Evolutionary conservation across 495 filamentous ascomycete genomes (phyloP).

Genomic region (Rostrohypoxylon terebratum): DNA sequence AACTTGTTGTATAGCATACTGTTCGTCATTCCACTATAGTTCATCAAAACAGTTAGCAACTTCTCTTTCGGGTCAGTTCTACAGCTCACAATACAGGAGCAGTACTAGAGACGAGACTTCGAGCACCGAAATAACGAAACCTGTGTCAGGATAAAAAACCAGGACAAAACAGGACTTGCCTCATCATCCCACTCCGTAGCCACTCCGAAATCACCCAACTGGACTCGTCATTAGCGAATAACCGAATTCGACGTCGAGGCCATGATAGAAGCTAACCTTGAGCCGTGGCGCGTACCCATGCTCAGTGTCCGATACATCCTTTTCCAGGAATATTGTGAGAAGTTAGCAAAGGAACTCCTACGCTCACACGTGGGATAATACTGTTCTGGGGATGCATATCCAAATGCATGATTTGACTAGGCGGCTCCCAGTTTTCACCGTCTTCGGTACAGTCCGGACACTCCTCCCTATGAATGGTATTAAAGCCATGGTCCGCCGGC

Average conservation of each 20-base stretch:
- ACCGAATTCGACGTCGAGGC: neutral
- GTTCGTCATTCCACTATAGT: slow-evolving; percentile 18
- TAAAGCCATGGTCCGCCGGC: neutral
- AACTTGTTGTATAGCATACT: neutral
- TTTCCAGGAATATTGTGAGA: slow-evolving; percentile 28
- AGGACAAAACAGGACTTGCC: slow-evolving; percentile 7
- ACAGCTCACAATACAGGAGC: too few relatives aligned
- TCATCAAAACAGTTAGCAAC: neutral
- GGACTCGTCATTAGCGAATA: neutral
- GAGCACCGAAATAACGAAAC: too few relatives aligned
- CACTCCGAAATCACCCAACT: slow-evolving; percentile 37
- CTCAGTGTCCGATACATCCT: slow-evolving; percentile 5
- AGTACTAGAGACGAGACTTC: too few relatives aligned
- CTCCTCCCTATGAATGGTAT: neutral
- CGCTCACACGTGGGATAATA: neutral
- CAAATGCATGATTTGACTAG: slow-evolving; percentile 21
- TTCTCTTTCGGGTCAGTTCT: neutral
- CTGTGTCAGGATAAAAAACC: neutral
- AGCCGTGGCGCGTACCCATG: slow-evolving; percentile 19
- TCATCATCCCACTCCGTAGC: slow-evolving; percentile 23
- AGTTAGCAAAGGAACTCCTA: neutral
- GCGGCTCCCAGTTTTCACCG: neutral
- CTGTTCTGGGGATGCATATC: slow-evolving; percentile 36
- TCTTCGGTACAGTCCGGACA: slow-evolving; percentile 2
- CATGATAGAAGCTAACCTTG: slow-evolving; percentile 1